A percentile compares a stretch with the other conserved stretches of the same genome.
Evolutionary conservation across 1,139 yeast genomes (phyloP).

Genomic region (Hansenula sp.): DNA sequence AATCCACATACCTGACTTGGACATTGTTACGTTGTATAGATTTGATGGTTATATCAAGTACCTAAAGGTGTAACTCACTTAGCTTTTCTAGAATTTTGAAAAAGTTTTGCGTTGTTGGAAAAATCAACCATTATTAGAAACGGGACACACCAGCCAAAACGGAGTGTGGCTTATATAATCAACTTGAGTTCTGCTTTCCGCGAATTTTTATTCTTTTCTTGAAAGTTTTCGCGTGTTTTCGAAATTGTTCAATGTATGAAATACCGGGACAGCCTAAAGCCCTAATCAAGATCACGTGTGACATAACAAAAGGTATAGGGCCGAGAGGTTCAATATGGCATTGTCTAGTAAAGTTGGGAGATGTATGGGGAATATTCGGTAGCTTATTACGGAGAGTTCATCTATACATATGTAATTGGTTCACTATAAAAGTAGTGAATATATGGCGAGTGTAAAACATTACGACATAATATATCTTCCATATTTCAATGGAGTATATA

Average conservation of each 20-base stretch:
- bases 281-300: not conserved
- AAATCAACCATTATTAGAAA: not conserved
- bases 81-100: not conserved
- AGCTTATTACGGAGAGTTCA: no score
- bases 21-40: conserved; percentile 2
- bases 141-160: not conserved
- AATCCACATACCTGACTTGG: conserved; percentile 5
- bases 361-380: not conserved
- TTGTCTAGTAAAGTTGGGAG: no score
- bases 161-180: not conserved
- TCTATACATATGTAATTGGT: no score
- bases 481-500: no score
- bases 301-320: not conserved
- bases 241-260: not conserved
- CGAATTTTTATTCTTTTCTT: no score
- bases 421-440: no score
- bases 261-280: not conserved
- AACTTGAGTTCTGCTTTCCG: no score
- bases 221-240: no score
- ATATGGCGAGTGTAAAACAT: no score
- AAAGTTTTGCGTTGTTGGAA: conserved; percentile 2
- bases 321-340: no score
- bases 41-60: no score
- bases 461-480: not conserved
- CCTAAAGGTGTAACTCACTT: no score